Evolutionary conservation across 2,329 filamentous ascomycete species (phyloP), one percentile per base, ranked within the genome.

Genomic region (Calonectria pseudoreteaudii): DNA sequence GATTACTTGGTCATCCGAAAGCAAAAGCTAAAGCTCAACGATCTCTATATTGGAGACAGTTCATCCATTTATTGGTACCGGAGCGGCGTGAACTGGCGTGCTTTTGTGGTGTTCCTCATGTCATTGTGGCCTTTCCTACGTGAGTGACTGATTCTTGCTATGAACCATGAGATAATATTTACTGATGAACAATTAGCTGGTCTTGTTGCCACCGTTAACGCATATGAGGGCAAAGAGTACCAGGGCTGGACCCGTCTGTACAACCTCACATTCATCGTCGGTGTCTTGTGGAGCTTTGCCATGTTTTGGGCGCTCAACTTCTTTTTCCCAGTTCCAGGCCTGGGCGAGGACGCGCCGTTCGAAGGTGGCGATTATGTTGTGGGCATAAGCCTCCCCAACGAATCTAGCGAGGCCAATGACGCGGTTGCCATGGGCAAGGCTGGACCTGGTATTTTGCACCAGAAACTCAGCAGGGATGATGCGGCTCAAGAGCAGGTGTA

Each of bases 51-150:
- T 44, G 75, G 76, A 64, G 76, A 79, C 11, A 76, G 75, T 7
- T 78, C 83, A 23, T 83, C 83, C 3, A 83, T 83, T 16, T 87
- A 87, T 74, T 85, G 83, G 79, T 86, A 83, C 75, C 67, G 75
- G 2, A 71, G 79, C 18, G 84, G 85, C 18, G 70, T 83, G 62
- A 85, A 86, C 74, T 85, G 82, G 82, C 80, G 85, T 28, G 83
- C 82, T 1, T 81, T 82, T 18, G 72, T 79, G 3, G 78, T 82
- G 30, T 86, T 82, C 71, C 78, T 82, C 34, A 74, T 81, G 44
- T 81, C 82, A 26, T 82, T 82, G 72, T 79, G 81, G 31, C 83
- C 83, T 20, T 71, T 75, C 30, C 52, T 76, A 13, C 73, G 74
- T 78, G 20, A 53, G 73, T 76, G n/a, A 62, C 30, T 16, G 8